Conservation (phyloP, 2,329 filamentous ascomycete species). For the Beauveria caledonica region DNA sequence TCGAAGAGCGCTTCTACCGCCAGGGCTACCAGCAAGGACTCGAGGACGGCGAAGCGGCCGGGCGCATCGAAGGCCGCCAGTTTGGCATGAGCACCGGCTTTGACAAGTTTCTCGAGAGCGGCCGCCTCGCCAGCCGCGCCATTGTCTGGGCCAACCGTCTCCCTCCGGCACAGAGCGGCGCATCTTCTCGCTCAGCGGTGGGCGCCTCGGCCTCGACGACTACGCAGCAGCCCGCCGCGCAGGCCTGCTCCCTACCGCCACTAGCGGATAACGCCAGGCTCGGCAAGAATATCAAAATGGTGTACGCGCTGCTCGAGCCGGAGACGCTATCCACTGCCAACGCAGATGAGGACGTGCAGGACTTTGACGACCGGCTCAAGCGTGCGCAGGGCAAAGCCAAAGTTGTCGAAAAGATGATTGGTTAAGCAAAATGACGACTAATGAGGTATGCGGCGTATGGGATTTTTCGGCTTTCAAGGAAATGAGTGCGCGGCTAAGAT, state of each 20-base stretch:
- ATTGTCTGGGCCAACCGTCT: constrained; percentile 77
- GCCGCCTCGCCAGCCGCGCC: constrained; percentile 67
- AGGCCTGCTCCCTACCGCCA: constrained; percentile 24
- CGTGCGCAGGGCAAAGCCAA: constrained; percentile 76
- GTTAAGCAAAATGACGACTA: constrained; percentile 22
- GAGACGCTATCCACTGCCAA: constrained; percentile 73
- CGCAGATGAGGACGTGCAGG: constrained; percentile 78
- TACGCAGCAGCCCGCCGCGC: not conserved
- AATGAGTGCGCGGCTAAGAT: not conserved
- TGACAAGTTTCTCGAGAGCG: constrained; percentile 80
- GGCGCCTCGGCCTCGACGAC: not conserved
- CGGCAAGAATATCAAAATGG: constrained; percentile 63
- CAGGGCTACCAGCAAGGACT: constrained; percentile 72
- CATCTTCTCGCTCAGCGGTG: not conserved
- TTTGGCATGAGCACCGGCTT: constrained; percentile 91
- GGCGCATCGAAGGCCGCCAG: constrained; percentile 78
- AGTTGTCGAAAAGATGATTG: constrained; percentile 66
- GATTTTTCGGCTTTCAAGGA: not conserved
- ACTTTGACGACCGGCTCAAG: constrained; percentile 84
- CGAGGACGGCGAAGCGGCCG: constrained; percentile 66
- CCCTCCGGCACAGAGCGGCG: constrained; percentile 16
- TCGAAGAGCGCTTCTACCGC: constrained; percentile 66
- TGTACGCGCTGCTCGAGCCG: constrained; percentile 73
- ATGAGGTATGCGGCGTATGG: constrained; percentile 11
- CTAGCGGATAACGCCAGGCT: constrained; percentile 57